Conservation (phyloP, 2,329 filamentous ascomycete genomes). For the Reticulascus tulasneorum region DNA sequence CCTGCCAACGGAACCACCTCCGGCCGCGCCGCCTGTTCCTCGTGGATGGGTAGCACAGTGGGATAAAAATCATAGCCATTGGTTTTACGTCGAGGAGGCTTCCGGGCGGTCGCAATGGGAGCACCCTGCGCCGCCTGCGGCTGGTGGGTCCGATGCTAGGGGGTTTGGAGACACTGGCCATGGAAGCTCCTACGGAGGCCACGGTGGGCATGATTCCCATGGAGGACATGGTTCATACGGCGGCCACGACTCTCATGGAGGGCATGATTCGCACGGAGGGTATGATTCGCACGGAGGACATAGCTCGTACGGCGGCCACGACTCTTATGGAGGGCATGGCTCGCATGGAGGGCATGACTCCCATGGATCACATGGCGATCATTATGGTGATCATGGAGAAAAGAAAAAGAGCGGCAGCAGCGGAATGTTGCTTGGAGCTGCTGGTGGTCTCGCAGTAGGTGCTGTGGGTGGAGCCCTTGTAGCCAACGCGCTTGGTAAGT, state of each 20-base stretch:
- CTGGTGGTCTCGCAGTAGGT: conserved; percentile 55
- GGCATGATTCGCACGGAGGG: conserved; percentile 5
- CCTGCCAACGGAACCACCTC: conserved; percentile 29
- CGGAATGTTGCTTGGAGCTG: conserved; percentile 54
- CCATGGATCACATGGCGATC: conserved; percentile 20
- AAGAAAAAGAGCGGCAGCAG: conserved; percentile 44
- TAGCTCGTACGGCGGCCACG: conserved; percentile 7
- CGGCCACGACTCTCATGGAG: conserved; percentile 6
- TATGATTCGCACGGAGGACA: conserved; percentile 17
- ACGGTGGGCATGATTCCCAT: conserved; percentile 9
- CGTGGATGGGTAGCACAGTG: conserved; percentile 61
- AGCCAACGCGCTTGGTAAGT: conserved; percentile 51
- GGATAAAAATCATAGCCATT: conserved; percentile 57
- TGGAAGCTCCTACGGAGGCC: conserved; percentile 3
- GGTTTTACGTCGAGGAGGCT: conserved; percentile 61
- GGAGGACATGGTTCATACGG: conserved; percentile 8
- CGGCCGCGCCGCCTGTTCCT: conserved; percentile 34
- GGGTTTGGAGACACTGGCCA: conserved; percentile 14
- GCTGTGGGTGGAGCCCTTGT: conserved; percentile 55
- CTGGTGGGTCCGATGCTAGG: conserved; percentile 6
- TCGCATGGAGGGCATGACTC: conserved; percentile 7
- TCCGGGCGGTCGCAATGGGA: conserved; percentile 64
- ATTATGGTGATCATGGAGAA: conserved; percentile 20
- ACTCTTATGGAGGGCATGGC: conserved; percentile 17
- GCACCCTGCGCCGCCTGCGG: conserved; percentile 33